Conservation (phyloP, 139 green algal genomes). For the Chloropicon primus region DNA sequence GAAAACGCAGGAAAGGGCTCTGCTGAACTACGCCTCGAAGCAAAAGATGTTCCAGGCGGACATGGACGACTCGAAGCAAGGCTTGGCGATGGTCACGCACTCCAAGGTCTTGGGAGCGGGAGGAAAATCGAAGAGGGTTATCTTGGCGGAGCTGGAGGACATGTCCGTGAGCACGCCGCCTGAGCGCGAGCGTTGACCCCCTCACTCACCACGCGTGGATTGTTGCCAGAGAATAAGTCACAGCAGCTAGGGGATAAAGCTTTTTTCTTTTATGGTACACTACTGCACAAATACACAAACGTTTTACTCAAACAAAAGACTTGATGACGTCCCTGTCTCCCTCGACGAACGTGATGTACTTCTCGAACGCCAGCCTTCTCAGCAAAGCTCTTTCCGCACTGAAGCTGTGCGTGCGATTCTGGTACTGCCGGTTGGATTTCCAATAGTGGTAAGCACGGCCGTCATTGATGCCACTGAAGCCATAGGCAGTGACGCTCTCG, state of each 20-base stretch:
- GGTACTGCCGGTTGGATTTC: constrained; percentile 6
- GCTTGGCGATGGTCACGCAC: neutral
- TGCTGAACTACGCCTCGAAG: neutral
- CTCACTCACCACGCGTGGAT: too few species aligned
- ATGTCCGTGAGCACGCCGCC: too few species aligned
- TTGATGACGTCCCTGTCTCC: constrained; percentile 4
- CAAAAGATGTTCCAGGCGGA: neutral
- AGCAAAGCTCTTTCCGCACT: constrained; percentile 5
- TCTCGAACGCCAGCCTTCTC: constrained; percentile 1
- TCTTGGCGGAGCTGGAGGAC: neutral
- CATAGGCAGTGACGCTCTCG: constrained; percentile 1
- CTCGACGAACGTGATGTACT: constrained; percentile 4
- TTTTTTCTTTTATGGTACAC: too few species aligned
- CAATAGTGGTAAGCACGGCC: constrained; percentile 9
- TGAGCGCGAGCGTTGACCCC: too few species aligned
- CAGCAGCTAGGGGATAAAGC: too few species aligned
- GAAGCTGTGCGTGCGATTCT: constrained; percentile 12
- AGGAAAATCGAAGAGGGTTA: neutral
- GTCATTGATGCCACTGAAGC: constrained; percentile 1
- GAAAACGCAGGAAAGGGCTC: neutral
- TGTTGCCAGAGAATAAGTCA: too few species aligned
- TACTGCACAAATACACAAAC: too few species aligned
- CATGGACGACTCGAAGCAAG: neutral
- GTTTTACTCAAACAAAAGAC: too few species aligned
- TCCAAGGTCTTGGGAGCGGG: neutral